phyloP scores from a whole-genome alignment of 805 yeast genomes.

The Barnettozyma sucrosica region DNA sequence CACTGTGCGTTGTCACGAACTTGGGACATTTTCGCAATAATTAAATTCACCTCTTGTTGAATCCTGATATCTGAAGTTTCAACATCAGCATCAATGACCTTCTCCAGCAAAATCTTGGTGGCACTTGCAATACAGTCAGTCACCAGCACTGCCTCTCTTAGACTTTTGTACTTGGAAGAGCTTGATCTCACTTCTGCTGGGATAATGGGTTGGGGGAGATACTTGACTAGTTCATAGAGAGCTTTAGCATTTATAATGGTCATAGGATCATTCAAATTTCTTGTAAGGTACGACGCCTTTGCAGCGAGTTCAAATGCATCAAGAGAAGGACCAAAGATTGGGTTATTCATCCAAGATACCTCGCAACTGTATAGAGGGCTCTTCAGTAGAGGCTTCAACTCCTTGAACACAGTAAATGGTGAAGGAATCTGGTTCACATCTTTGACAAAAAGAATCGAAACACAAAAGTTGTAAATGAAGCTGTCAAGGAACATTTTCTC shows the following conservation, averaged over 20 bases:
- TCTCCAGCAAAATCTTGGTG: conserved; percentile 15
- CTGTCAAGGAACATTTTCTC: conserved; percentile 32
- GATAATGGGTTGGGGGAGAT: conserved; percentile 15
- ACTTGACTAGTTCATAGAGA: conserved; percentile 16
- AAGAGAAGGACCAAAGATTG: conserved; percentile 34
- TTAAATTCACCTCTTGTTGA: conserved; percentile 11
- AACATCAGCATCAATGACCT: conserved; percentile 11
- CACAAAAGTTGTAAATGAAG: conserved; percentile 37
- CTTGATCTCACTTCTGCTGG: conserved; percentile 16
- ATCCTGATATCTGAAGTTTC: conserved; percentile 6
- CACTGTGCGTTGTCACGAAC: conserved; percentile 10
- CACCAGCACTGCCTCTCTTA: conserved; percentile 17
- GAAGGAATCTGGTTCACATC: conserved; percentile 32
- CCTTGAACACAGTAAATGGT: conserved; percentile 36
- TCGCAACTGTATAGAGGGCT: conserved; percentile 32
- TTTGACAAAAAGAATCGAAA: conserved; percentile 33
- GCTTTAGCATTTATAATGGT: conserved; percentile 9
- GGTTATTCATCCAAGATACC: conserved; percentile 38
- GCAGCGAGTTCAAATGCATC: conserved; percentile 33
- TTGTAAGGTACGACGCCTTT: conserved; percentile 29
- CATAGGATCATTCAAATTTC: conserved; percentile 10
- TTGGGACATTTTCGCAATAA: conserved; percentile 6
- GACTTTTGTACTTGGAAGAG: conserved; percentile 8
- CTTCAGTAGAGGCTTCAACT: conserved; percentile 29
- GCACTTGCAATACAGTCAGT: conserved; percentile 18